Conservation (phyloP, 2,329 filamentous ascomycete genomes). For the Intubia oerlemansii region DNA sequence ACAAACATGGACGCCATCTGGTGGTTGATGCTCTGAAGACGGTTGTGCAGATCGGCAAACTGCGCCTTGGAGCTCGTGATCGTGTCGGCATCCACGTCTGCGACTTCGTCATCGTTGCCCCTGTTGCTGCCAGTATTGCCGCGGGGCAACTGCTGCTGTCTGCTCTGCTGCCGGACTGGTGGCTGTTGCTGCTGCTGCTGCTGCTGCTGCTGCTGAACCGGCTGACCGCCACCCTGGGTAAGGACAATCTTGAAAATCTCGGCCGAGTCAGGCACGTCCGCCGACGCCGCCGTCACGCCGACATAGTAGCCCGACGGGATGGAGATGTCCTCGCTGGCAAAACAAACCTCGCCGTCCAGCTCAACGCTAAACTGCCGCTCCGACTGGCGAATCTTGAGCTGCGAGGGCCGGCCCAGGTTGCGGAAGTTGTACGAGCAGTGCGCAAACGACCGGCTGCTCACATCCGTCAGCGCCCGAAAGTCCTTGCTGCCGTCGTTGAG, state of each 20-base stretch:
- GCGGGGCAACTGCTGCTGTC: constrained; percentile 6
- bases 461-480: constrained; percentile 55
- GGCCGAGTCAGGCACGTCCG: constrained; percentile 84
- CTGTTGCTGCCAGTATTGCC: constrained; percentile 6
- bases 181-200: constrained; percentile 5
- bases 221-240: constrained; percentile 21
- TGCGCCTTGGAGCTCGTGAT: constrained; percentile 35
- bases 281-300: constrained; percentile 70
- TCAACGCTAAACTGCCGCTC: constrained; percentile 49
- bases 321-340: constrained; percentile 58
- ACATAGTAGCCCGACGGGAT: constrained; percentile 68
- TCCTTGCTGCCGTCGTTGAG: constrained; percentile 76
- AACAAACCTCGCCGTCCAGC: constrained; percentile 63
- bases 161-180: too few species aligned
- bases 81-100: constrained; percentile 24
- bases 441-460: constrained; percentile 78
- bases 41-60: constrained; percentile 69
- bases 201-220: constrained; percentile 9
- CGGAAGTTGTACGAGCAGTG: constrained; percentile 83
- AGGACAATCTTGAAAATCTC: constrained; percentile 78
- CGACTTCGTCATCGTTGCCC: constrained; percentile 18
- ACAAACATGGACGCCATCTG: constrained; percentile 39
- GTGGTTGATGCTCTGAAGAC: constrained; percentile 53
- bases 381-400: constrained; percentile 51
- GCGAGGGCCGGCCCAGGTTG: constrained; percentile 69